These are phyloP conservation scores for Combretum micranthum DNA, from an alignment of 345 rosid genomes.

Conservation along the genomic window DNA sequence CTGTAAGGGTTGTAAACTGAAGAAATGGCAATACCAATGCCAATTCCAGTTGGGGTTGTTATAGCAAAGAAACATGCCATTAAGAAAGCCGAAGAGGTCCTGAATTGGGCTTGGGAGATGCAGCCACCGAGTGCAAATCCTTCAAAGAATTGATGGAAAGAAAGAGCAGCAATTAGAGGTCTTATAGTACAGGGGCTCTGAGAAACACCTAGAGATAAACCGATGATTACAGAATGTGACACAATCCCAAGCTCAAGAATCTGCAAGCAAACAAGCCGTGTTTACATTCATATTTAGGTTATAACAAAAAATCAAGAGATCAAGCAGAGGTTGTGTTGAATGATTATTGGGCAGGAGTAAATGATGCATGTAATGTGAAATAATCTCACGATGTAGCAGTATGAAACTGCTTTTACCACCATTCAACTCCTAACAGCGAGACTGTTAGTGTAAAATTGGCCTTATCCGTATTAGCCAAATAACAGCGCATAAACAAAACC, in stretches of 20 bases:
- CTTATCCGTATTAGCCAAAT: no score
- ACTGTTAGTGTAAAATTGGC: no score
- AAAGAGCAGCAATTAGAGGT: slow-evolving; percentile 77
- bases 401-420: no score
- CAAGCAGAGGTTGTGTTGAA: neutral
- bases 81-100: slow-evolving; percentile 30
- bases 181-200: slow-evolving; percentile 80
- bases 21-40: slow-evolving; percentile 57
- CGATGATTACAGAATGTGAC: slow-evolving; percentile 86
- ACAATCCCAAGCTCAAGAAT: slow-evolving; percentile 90
- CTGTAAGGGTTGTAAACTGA: slow-evolving; percentile 58
- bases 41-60: slow-evolving; percentile 68
- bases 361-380: no score
- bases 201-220: slow-evolving; percentile 82
- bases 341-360: no score
- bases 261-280: slow-evolving; percentile 25
- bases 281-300: neutral
- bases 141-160: slow-evolving; percentile 97
- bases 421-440: no score
- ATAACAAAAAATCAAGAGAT: neutral
- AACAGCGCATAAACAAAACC: no score
- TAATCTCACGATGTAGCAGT: no score
- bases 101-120: slow-evolving; percentile 74
- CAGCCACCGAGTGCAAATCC: slow-evolving; percentile 95
- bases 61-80: slow-evolving; percentile 80